Conservation (phyloP, 306 rosid species). For the Oxytropis ochrocephala region DNA sequence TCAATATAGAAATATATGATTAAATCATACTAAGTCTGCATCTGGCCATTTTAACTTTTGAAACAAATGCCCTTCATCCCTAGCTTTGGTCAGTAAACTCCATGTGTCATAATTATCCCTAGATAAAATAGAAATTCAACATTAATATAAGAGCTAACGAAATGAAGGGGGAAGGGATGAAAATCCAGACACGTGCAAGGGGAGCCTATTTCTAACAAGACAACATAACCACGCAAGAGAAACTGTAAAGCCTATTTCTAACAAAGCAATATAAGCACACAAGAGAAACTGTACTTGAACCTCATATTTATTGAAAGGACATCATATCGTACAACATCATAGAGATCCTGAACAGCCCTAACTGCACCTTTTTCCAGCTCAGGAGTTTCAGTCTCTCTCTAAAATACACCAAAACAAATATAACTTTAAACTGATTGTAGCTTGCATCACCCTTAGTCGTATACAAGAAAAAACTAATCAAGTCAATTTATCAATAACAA, state of each 20-base stretch:
- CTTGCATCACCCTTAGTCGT: neutral
- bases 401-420: constrained; percentile 12
- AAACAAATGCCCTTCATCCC: constrained; percentile 71
- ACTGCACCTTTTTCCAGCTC: constrained; percentile 72
- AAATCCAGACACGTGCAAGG: neutral
- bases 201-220: neutral
- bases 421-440: neutral
- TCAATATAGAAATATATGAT: constrained; percentile 3
- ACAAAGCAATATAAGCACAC: neutral
- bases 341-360: constrained; percentile 84
- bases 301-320: constrained; percentile 61
- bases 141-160: neutral
- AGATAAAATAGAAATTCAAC: constrained; percentile 12
- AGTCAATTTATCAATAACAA: neutral
- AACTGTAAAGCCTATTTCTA: neutral
- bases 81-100: constrained; percentile 57
- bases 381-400: constrained; percentile 64
- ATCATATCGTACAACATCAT: constrained; percentile 73
- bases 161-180: neutral
- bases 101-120: constrained; percentile 71
- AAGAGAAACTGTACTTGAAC: constrained; percentile 33
- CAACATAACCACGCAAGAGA: neutral
- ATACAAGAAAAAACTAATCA: neutral
- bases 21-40: constrained; percentile 53
- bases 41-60: constrained; percentile 81